Base-by-base conservation (phyloP, 1,139 yeast genomes). In the Pichia cactophila region DNA sequence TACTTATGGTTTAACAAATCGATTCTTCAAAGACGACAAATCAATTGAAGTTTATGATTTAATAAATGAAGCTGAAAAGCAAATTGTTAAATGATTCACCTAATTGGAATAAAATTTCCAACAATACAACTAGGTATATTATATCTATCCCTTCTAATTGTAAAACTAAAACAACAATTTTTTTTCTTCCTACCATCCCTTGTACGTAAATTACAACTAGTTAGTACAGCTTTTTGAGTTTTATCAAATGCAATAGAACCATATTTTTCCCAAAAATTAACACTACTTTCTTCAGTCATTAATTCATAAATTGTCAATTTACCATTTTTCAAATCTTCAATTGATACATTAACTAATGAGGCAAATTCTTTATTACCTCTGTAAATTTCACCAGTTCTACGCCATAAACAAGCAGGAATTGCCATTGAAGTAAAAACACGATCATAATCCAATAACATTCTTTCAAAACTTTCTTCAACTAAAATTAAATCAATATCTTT, bases 321-420 rank as follows among this genome's bases (percentile, higher is more conserved):
- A 20, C 97, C 97, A 64, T 92, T 96, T 57, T 94, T 82, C 61
- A 92, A 71, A 63, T 89, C 96, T 62, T 90, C 97, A 1, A 94
- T 88, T 42, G 82, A 79, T 12, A 88, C 95, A n/a, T 90, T 96
- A 1, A 90, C 97, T 54, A 92, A 69, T 3, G 94, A 86, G 0
- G 97, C 98, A 75, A 92, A 92, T 65, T 92, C 97, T 65, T 90
- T 89, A 66, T 92, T 92, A 1, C 97, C 97, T 54, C 97, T 72
- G 61, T 88, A 92, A 5, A 92, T 90, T 60, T 92, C 97, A 2
- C 98, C 98, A 0, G 98, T 90, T 59, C 98, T 82, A 61, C 97
- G 74, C 97, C 98, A 92, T 39, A 92, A 73, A 68, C 97, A 90
- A 0, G 97, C 97, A 0, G 98, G 98, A 50, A 92, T 89, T 9